Percentiles rank a stretch among this genome's conserved stretches.
Evolutionary conservation across 2,329 filamentous ascomycete genomes (phyloP).

Genomic region (Myriosclerotinia duriaeana): DNA sequence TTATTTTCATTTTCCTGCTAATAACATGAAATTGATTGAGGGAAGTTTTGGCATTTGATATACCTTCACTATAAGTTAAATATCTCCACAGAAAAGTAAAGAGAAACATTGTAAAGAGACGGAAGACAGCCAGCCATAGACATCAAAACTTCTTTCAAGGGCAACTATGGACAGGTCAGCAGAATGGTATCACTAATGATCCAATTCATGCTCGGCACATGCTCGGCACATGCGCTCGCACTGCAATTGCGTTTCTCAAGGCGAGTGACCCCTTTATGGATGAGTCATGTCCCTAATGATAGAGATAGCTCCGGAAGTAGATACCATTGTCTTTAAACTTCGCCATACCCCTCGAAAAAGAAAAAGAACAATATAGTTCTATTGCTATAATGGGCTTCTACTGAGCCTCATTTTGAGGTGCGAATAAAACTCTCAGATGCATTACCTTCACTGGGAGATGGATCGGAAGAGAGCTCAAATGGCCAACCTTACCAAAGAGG

Average conservation of each 20-base stretch:
- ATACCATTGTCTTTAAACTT: not conserved
- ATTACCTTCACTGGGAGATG: conserved; percentile 39
- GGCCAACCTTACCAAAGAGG: conserved; percentile 29
- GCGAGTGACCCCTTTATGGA: conserved; percentile 16
- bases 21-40: conserved; percentile 34
- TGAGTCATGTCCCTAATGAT: not conserved
- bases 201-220: too few species aligned
- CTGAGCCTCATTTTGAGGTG: conserved; percentile 2
- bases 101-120: conserved; percentile 24
- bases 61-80: conserved; percentile 2
- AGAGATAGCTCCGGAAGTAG: not conserved
- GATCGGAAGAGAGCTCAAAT: conserved; percentile 26
- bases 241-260: conserved; percentile 26
- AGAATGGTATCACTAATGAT: conserved; percentile 28
- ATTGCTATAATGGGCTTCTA: conserved; percentile 10
- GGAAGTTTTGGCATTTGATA: conserved; percentile 12
- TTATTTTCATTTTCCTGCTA: conserved; percentile 33
- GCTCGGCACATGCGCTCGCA: conserved; percentile 30
- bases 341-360: not conserved
- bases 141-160: conserved; percentile 27
- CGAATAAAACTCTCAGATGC: conserved; percentile 26
- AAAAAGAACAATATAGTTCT: not conserved
- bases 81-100: conserved; percentile 25
- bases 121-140: conserved; percentile 6
- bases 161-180: conserved; percentile 31